Evolutionary conservation across 202 grass and related monocot genomes (phyloP).

Genomic region (Miscanthus sacchariflorus): DNA sequence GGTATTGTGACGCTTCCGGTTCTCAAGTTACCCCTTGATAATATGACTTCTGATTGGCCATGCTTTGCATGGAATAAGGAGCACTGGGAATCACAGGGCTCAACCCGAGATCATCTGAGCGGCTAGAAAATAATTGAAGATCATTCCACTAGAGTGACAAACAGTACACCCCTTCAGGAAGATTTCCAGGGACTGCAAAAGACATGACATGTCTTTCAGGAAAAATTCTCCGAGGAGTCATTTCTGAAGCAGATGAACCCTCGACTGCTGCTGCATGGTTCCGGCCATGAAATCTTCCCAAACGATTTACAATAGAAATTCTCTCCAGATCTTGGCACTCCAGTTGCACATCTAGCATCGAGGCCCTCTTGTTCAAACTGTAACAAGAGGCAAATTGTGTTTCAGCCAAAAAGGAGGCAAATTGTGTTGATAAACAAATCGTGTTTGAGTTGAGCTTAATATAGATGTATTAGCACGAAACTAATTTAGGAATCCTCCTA

Average conservation of each 20-base stretch:
- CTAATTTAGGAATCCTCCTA: conserved; percentile 15
- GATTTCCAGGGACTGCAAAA: conserved; percentile 78
- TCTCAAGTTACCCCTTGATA: conserved; percentile 47
- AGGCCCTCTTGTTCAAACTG: conserved; percentile 91
- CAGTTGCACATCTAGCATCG: conserved; percentile 85
- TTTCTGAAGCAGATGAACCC: conserved; percentile 57
- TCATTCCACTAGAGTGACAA: conserved; percentile 72
- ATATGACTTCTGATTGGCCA: conserved; percentile 47
- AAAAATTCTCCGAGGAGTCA: conserved; percentile 59
- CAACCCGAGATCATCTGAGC: conserved; percentile 24
- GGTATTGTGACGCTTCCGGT: conserved; percentile 43
- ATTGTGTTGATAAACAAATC: conserved; percentile 36
- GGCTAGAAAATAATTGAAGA: conserved; percentile 51
- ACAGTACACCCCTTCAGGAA: conserved; percentile 78
- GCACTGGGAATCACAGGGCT: conserved; percentile 44
- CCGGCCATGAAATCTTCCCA: conserved; percentile 97
- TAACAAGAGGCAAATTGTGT: conserved; percentile 27
- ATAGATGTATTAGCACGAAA: conserved; percentile 17
- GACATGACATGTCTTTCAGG: conserved; percentile 88
- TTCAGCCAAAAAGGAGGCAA: neutral
- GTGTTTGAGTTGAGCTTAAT: neutral
- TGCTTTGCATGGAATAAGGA: conserved; percentile 63
- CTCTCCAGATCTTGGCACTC: conserved; percentile 99
- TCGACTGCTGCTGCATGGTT: conserved; percentile 66
- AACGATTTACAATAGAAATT: conserved; percentile 93